Conservation (phyloP, 2,329 filamentous ascomycete species). For the Didymellaceae sp. region DNA sequence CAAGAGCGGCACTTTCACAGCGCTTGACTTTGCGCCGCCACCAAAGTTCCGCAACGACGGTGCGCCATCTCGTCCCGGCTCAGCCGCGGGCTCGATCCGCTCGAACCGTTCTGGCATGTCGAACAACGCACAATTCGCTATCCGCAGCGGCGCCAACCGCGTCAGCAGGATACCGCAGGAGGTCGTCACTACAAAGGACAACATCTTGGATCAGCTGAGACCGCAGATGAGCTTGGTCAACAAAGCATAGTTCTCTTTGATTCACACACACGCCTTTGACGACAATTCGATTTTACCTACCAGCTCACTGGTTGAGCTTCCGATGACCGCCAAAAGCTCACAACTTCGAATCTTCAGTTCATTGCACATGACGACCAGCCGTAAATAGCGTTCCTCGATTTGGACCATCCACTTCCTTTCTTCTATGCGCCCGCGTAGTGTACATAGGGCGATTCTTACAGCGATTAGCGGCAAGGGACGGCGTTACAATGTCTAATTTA, state of each 20-base stretch:
- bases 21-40: conserved; percentile 80
- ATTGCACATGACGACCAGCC: conserved; percentile 21
- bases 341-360: conserved; percentile 18
- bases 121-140: conserved; percentile 68
- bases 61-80: conserved; percentile 38
- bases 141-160: conserved; percentile 83
- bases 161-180: conserved; percentile 84
- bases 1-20: conserved; percentile 80
- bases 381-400: background rate
- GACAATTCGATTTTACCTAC: conserved; percentile 25
- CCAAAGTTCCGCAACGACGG: conserved; percentile 67
- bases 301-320: conserved; percentile 45
- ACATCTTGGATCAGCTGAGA: conserved; percentile 65
- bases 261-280: conserved; percentile 25
- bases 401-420: background rate
- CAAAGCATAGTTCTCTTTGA: conserved; percentile 30
- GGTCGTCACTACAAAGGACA: conserved; percentile 76
- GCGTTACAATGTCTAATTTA: conserved; percentile 20
- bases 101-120: conserved; percentile 83
- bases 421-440: conserved; percentile 17
- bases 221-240: conserved; percentile 62
- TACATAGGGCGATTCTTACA: conserved; percentile 17
- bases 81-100: conserved; percentile 59
- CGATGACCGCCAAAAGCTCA: conserved; percentile 32
- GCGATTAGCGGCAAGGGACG: conserved; percentile 16